phyloP scores from a whole-genome alignment of 108 stramenopile genomes.

The Skeletonema menzelii region DNA sequence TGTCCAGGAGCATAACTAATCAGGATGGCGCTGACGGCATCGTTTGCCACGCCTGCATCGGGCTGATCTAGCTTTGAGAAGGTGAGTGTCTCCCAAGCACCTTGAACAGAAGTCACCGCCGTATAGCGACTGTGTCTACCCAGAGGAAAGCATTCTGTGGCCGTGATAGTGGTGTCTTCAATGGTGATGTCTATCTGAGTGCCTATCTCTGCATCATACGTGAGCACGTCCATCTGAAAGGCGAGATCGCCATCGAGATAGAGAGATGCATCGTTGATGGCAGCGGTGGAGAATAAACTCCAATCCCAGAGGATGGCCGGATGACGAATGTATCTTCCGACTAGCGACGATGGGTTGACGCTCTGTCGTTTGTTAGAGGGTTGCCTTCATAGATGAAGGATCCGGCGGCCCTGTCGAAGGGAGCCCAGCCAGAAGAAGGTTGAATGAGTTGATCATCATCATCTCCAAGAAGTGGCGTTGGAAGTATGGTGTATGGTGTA shows the following conservation, averaged over 20 bases:
- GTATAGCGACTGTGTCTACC: conserved; percentile 1
- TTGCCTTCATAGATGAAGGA: too few relatives aligned
- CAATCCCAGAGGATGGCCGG: neutral
- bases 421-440: too few relatives aligned
- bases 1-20: too few relatives aligned
- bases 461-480: too few relatives aligned
- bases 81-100: neutral
- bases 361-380: too few relatives aligned
- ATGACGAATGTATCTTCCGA: too few relatives aligned
- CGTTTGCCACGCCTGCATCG: neutral
- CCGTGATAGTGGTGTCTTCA: neutral
- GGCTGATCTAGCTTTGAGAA: neutral
- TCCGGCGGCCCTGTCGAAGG: too few relatives aligned
- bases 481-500: too few relatives aligned
- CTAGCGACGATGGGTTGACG: too few relatives aligned
- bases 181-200: neutral
- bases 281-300: neutral
- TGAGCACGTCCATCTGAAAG: conserved; percentile 5
- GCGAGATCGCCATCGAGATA: neutral
- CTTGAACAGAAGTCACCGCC: neutral
- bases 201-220: neutral
- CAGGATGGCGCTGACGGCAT: neutral
- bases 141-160: neutral
- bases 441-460: too few relatives aligned
- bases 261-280: conserved; percentile 1